Base-by-base conservation (phyloP, 2,329 filamentous ascomycete species). In the Trichoderma cornu-damae region DNA sequence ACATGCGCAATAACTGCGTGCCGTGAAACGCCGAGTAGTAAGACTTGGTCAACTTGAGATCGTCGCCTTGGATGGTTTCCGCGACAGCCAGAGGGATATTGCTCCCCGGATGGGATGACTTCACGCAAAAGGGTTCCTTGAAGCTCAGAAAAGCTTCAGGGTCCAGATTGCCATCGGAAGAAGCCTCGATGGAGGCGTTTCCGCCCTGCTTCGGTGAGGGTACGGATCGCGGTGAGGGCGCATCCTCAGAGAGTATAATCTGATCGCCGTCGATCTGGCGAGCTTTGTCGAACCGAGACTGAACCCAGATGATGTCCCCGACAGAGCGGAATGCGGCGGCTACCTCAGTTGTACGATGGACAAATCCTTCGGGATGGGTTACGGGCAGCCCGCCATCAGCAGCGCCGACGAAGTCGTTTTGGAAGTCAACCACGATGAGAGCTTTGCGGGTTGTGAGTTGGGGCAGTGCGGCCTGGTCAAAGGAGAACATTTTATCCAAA, bases 11-110 rank as follows among this genome's bases (percentile, higher is more conserved):
- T 14, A 97, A 77, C 48, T 82, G 80, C 0, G 87, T 89, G 7
- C 83, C 84, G 53, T 85, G 82, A 68, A 97, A 92, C 12, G 92
- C 92, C 3, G 94, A 97, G 71, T 97, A 97, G 64, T 90, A 83
- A 4, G 84, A 84, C 71, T 96, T 97, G 53, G 79, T 75, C 55
- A 85, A 69, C 44, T 76, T 68, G 42, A 79, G 66, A 60, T 87
- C 84, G 40, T 69, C 69, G 69, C 63, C 76, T 68, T 68, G 83
- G 63, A 77, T 69, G 35, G 67, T 72, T 5, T 70, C 68, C 57
- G 73, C 69, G n/a, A 82, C 69, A 1, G 66, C 64, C 1, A 72
- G 65, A 0, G 76, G 72, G 34, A 83, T 71, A 54, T 78, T 75
- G 18, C 72, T 71, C 6, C 80, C 82, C 4, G 65, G 58, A 2